phyloP scores from a whole-genome alignment of 768 basidiomycete species.

The Hygrophoropsis aurantiaca region DNA sequence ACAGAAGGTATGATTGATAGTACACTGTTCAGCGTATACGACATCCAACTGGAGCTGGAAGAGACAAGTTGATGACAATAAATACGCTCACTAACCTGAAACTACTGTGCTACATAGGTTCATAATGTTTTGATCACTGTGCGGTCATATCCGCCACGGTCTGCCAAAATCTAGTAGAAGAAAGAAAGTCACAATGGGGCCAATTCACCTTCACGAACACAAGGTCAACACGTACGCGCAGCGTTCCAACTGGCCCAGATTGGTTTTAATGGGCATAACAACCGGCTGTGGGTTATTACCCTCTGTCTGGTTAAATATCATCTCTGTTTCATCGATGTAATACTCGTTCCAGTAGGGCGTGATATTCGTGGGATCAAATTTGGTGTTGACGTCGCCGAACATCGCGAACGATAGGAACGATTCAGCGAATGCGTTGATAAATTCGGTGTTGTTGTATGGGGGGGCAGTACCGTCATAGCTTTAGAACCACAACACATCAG shows the following conservation, averaged over 20 bases:
- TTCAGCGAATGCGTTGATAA: slow-evolving; percentile 36
- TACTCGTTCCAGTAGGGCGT: slow-evolving; percentile 12
- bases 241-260: slow-evolving; percentile 1
- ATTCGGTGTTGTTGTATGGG: slow-evolving; percentile 21
- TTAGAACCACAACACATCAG: neutral
- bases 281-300: neutral
- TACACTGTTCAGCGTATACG: too few species aligned
- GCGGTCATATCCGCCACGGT: neutral
- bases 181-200: neutral
- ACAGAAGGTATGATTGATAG: too few species aligned
- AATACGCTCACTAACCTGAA: too few species aligned
- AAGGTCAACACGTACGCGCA: slow-evolving; percentile 6
- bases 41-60: too few species aligned
- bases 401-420: slow-evolving; percentile 22
- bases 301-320: slow-evolving; percentile 44
- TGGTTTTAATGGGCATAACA: neutral
- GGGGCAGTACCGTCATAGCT: slow-evolving; percentile 6
- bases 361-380: slow-evolving; percentile 7
- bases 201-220: too few species aligned
- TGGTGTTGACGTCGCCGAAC: slow-evolving; percentile 13
- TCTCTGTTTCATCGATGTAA: slow-evolving; percentile 28
- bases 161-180: neutral
- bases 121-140: too few species aligned
- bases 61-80: too few species aligned
- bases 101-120: too few species aligned